These are phyloP conservation scores for Tricholoma flavovirens DNA, from an alignment of 768 basidiomycete genomes.

Conservation along the genomic window DNA sequence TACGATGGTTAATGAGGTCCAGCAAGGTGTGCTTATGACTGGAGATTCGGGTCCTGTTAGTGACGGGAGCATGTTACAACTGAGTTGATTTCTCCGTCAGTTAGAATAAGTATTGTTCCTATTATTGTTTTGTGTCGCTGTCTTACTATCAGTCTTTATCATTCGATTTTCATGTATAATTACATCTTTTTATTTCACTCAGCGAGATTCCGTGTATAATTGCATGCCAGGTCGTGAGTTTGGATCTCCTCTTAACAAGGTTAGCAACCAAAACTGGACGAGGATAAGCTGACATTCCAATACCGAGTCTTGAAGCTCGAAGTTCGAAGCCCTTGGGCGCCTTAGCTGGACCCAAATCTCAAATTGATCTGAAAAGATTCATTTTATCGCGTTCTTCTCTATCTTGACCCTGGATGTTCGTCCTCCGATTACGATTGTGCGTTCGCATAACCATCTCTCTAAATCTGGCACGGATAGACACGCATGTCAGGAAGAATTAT, in stretches of 20 bases:
- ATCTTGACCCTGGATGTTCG: background rate
- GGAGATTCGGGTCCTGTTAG: slow-evolving; percentile 49
- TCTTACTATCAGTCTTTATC: background rate
- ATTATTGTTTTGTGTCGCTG: background rate
- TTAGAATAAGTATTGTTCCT: background rate
- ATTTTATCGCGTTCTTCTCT: too few relatives aligned
- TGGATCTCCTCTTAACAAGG: too few relatives aligned
- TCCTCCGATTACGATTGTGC: background rate
- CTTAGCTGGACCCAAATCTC: too few relatives aligned
- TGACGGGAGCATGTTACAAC: slow-evolving; percentile 50
- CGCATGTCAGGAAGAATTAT: background rate
- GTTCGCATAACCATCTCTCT: slow-evolving; percentile 7
- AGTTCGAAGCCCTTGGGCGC: too few relatives aligned
- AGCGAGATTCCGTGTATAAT: too few relatives aligned
- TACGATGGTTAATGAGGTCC: slow-evolving; percentile 48
- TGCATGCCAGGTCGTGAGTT: too few relatives aligned
- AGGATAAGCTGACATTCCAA: too few relatives aligned
- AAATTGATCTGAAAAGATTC: too few relatives aligned
- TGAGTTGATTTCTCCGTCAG: slow-evolving; percentile 24
- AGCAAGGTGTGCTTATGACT: slow-evolving; percentile 36
- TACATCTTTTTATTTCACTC: background rate
- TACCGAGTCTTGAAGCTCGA: too few relatives aligned
- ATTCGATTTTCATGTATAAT: background rate
- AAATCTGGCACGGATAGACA: slow-evolving; percentile 16
- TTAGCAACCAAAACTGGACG: too few relatives aligned